Conservation (phyloP, 176 grass and related monocot species). For the Elaeis guineensis region DNA sequence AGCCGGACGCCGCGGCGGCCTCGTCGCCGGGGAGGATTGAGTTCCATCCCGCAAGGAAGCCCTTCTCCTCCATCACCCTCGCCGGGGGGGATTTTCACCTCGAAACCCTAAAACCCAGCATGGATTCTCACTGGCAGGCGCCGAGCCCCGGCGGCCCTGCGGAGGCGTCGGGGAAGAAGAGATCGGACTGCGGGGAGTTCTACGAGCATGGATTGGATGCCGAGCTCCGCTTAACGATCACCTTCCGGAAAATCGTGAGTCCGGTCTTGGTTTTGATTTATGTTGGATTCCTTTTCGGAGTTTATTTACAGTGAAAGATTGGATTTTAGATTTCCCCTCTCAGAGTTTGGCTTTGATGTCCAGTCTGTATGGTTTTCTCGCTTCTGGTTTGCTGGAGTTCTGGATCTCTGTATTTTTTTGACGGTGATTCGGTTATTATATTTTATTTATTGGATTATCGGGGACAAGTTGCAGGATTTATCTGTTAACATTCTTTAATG, state of each 20-base stretch:
- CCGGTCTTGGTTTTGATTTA: neutral
- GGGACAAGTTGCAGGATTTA: too few relatives aligned
- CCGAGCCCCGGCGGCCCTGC: neutral
- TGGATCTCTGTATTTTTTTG: too few relatives aligned
- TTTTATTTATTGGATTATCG: too few relatives aligned
- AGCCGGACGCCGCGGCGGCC: slow-evolving; percentile 11
- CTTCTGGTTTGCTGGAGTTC: too few relatives aligned
- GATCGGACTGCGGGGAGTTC: slow-evolving; percentile 33
- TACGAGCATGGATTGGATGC: slow-evolving; percentile 49
- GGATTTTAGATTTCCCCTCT: too few relatives aligned
- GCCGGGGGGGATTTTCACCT: slow-evolving; percentile 45
- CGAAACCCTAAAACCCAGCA: slow-evolving; percentile 70
- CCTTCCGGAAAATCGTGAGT: slow-evolving; percentile 94
- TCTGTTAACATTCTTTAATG: too few relatives aligned
- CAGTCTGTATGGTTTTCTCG: too few relatives aligned
- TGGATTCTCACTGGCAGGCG: slow-evolving; percentile 1
- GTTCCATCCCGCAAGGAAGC: slow-evolving; percentile 53
- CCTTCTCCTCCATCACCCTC: slow-evolving; percentile 14
- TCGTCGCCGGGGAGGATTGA: slow-evolving; percentile 43
- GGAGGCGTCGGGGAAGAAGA: slow-evolving; percentile 16
- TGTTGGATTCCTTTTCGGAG: neutral
- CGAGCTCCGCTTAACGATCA: slow-evolving; percentile 76
- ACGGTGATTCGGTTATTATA: too few relatives aligned
- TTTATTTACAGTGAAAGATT: neutral
- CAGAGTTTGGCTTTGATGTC: too few relatives aligned